Evolutionary conservation across 805 yeast species (phyloP).

Genomic region (Kuraishia borneana): DNA sequence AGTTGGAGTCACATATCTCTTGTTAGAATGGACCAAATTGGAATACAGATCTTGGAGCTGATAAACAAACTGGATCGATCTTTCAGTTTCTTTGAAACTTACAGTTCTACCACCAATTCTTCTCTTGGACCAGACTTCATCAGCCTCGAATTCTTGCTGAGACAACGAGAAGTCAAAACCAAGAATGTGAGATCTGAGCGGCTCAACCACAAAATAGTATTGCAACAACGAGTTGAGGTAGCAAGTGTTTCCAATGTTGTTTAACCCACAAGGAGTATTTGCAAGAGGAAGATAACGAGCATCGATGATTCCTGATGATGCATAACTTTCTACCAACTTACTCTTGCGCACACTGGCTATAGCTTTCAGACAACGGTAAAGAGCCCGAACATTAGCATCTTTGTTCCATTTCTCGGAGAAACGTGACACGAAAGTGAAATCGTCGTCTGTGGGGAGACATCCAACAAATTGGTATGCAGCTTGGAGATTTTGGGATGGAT

Average conservation of each 20-base stretch:
- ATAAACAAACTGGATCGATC: slow-evolving; percentile 75
- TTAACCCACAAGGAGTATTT: slow-evolving; percentile 83
- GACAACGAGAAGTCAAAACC: slow-evolving; percentile 27
- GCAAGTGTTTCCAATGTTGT: slow-evolving; percentile 94
- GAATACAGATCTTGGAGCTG: slow-evolving; percentile 60
- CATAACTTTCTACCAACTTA: slow-evolving; percentile 39
- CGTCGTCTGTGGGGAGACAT: slow-evolving; percentile 38
- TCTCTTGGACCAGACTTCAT: slow-evolving; percentile 29
- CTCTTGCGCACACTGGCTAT: slow-evolving; percentile 48
- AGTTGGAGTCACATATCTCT: slow-evolving; percentile 67
- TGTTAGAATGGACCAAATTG: slow-evolving; percentile 52
- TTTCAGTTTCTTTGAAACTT: slow-evolving; percentile 62
- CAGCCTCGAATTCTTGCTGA: slow-evolving; percentile 14
- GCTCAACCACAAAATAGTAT: slow-evolving; percentile 78
- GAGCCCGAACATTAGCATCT: slow-evolving; percentile 37
- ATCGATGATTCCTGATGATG: slow-evolving; percentile 54
- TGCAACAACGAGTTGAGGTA: slow-evolving; percentile 85
- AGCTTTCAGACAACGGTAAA: slow-evolving; percentile 45
- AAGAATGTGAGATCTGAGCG: slow-evolving; percentile 59
- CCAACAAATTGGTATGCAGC: slow-evolving; percentile 41
- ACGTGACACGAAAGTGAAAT: slow-evolving; percentile 39
- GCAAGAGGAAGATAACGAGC: slow-evolving; percentile 47
- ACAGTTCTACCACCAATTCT: slow-evolving; percentile 85
- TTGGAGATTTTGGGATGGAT: slow-evolving; percentile 8
- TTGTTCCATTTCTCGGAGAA: slow-evolving; percentile 36